phyloP scores from a whole-genome alignment of 1,284 basidiomycete species.

The Tetrapyrgos nigripes region DNA sequence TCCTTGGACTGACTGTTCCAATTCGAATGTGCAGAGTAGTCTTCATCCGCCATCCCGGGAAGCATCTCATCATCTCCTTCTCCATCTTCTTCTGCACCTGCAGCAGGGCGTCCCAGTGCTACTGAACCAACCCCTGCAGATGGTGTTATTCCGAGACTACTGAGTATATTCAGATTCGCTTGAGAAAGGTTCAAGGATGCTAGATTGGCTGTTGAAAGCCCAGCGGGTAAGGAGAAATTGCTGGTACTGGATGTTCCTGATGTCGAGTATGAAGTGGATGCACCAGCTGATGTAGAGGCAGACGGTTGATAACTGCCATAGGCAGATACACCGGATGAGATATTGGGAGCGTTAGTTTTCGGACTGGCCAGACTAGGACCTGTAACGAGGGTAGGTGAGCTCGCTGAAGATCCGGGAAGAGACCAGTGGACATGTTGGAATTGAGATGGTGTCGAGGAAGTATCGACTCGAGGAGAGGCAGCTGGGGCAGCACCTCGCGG shows the following conservation, averaged over 20 bases:
- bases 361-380: slow-evolving; percentile 13
- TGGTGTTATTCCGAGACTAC: neutral
- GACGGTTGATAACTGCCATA: slow-evolving; percentile 8
- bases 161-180: neutral
- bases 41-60: slow-evolving; percentile 85
- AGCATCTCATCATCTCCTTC: slow-evolving; percentile 78
- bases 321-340: slow-evolving; percentile 10
- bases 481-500: slow-evolving; percentile 48
- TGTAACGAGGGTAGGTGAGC: slow-evolving; percentile 16
- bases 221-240: neutral
- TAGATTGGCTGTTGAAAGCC: neutral
- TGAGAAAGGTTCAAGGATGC: neutral
- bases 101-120: slow-evolving; percentile 9
- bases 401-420: slow-evolving; percentile 25
- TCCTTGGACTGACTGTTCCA: slow-evolving; percentile 87
- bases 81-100: slow-evolving; percentile 50
- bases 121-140: neutral
- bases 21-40: slow-evolving; percentile 79
- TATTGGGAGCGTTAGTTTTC: slow-evolving; percentile 4
- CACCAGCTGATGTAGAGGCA: neutral
- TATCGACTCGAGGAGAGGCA: slow-evolving; percentile 30
- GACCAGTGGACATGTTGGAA: slow-evolving; percentile 52
- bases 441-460: slow-evolving; percentile 28
- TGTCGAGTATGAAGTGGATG: neutral
- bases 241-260: neutral